Percentiles rank a stretch among this genome's conserved stretches.
These are phyloP conservation scores for Friedmanniomyces simplex DNA, from an alignment of 495 filamentous ascomycete species.

Conservation along the genomic window DNA sequence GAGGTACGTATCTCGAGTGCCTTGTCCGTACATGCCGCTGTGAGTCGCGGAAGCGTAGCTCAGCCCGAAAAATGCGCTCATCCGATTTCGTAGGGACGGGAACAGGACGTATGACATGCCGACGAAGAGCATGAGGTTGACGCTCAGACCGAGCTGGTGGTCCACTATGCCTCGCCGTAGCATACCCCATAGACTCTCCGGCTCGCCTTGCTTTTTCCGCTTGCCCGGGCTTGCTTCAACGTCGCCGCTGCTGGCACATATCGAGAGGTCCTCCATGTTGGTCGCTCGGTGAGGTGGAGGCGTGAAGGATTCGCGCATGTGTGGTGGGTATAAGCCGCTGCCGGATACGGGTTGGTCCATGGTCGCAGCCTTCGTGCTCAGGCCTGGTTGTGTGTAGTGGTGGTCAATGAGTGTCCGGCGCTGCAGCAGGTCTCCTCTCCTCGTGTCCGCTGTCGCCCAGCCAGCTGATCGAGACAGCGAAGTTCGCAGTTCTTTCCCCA, in stretches of 20 bases:
- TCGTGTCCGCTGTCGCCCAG: not conserved
- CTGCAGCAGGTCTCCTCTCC: too few species aligned
- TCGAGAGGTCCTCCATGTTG: not conserved
- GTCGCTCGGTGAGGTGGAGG: conserved; percentile 4
- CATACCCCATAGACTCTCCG: conserved; percentile 12
- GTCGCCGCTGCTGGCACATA: conserved; percentile 1
- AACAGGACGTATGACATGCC: conserved; percentile 67
- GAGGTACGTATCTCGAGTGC: conserved; percentile 69
- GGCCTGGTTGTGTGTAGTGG: too few species aligned
- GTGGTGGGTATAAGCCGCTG: conserved; percentile 5
- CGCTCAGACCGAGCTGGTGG: conserved; percentile 47
- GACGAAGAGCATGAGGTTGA: conserved; percentile 68
- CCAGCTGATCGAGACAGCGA: not conserved
- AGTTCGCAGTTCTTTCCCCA: not conserved
- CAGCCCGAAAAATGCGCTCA: conserved; percentile 73
- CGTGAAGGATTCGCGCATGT: conserved; percentile 4
- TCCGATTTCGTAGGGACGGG: conserved; percentile 65
- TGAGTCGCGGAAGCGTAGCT: conserved; percentile 49
- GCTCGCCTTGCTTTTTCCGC: not conserved
- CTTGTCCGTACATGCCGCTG: conserved; percentile 59
- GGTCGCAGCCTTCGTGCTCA: not conserved
- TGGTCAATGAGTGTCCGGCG: too few species aligned
- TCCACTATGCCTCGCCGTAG: conserved; percentile 16
- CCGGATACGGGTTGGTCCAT: not conserved
- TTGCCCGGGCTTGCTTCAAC: not conserved